A percentile compares a stretch with the other conserved stretches of the same genome.
phyloP scores from a whole-genome alignment of 805 yeast genomes.

The Metschnikowia amazonensis region DNA sequence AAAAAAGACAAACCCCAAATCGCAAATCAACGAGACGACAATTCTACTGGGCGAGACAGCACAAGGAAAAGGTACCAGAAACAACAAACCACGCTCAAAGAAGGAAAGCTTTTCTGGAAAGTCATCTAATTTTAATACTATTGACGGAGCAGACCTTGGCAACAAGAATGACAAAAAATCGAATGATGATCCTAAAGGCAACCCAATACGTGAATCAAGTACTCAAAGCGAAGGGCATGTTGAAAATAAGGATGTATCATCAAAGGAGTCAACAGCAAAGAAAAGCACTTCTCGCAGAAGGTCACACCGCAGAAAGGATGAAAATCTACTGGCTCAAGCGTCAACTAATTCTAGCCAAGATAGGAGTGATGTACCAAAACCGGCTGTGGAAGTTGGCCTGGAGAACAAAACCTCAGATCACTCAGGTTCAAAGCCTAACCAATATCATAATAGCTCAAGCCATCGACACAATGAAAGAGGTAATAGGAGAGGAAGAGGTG shows the following conservation, averaged over 20 bases:
- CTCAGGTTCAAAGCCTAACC: not conserved
- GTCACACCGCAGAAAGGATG: not conserved
- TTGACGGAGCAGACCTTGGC: not conserved
- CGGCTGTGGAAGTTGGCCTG: not conserved
- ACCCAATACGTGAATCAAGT: not conserved
- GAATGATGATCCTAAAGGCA: not conserved
- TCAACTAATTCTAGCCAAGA: not conserved
- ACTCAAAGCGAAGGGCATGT: not conserved
- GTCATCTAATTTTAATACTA: not conserved
- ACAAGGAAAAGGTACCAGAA: not conserved
- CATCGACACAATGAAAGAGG: slow-evolving; percentile 11
- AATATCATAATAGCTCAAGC: not conserved
- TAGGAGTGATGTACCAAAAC: not conserved
- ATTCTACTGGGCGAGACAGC: not conserved
- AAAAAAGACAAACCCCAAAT: not conserved
- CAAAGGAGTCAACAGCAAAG: not conserved
- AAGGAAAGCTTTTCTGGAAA: not conserved
- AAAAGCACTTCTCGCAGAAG: slow-evolving; percentile 1
- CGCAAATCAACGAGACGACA: not conserved
- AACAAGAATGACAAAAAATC: not conserved
- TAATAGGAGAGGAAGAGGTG: slow-evolving; percentile 19
- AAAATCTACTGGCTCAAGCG: not conserved
- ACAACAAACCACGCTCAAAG: not conserved
- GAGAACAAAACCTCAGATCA: not conserved
- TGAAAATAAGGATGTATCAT: not conserved